Evolutionary conservation across 2,329 filamentous ascomycete species (phyloP).

Genomic region (Akanthomyces muscarius): DNA sequence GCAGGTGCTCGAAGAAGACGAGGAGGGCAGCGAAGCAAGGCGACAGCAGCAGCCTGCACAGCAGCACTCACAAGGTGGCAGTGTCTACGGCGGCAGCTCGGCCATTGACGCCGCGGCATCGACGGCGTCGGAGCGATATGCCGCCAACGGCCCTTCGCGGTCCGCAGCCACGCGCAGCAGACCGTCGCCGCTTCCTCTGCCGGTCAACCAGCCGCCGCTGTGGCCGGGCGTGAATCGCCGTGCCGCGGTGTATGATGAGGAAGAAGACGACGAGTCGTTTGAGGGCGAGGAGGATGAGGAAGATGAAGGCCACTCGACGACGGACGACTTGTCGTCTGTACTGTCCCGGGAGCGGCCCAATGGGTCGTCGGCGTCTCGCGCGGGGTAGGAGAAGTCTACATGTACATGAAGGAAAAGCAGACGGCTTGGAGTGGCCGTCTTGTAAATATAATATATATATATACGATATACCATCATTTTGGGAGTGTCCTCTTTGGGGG

Average conservation of each 20-base stretch:
- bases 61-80: neutral
- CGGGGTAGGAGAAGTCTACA: neutral
- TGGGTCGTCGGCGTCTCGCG: constrained; percentile 3
- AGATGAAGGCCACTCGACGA: constrained; percentile 27
- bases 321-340: constrained; percentile 23
- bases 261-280: constrained; percentile 28
- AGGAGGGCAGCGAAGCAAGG: constrained; percentile 14
- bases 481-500: neutral
- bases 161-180: constrained; percentile 24
- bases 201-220: constrained; percentile 36
- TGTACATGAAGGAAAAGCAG: constrained; percentile 9
- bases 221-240: constrained; percentile 39
- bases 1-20: constrained; percentile 55
- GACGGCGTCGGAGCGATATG: constrained; percentile 3
- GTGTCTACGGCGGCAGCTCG: constrained; percentile 10
- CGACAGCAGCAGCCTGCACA: neutral
- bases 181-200: constrained; percentile 20
- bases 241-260: constrained; percentile 31
- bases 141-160: constrained; percentile 14
- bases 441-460: constrained; percentile 3
- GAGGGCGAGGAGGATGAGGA: constrained; percentile 33
- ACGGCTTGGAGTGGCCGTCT: neutral
- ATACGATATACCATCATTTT: neutral
- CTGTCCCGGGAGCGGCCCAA: constrained; percentile 9
- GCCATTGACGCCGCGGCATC: constrained; percentile 3